These are phyloP conservation scores for Podaxis sp. DNA, from an alignment of 768 basidiomycete genomes.

Conservation along the genomic window DNA sequence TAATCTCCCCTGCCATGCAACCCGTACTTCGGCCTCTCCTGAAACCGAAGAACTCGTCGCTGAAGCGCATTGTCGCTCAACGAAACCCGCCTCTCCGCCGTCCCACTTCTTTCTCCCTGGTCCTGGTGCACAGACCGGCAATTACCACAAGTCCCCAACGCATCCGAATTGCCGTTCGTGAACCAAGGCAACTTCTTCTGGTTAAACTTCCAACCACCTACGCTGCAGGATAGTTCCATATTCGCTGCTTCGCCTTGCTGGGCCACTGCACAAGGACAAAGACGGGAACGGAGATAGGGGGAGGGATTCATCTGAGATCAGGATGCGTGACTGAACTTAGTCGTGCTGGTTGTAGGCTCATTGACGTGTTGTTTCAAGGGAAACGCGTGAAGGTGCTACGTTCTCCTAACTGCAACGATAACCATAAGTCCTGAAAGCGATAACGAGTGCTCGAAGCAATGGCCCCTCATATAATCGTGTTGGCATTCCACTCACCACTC, in stretches of 20 bases:
- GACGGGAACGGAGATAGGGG: too few species aligned
- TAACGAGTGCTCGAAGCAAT: too few species aligned
- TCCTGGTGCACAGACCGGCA: conserved; percentile 20
- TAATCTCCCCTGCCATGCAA: conserved; percentile 79
- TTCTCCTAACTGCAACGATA: too few species aligned
- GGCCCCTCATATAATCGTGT: conserved; percentile 64
- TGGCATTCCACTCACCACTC: conserved; percentile 54
- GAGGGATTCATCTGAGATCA: too few species aligned
- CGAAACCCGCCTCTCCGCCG: conserved; percentile 48
- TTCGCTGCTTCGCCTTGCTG: too few species aligned
- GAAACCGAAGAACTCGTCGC: conserved; percentile 59
- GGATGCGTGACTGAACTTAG: too few species aligned
- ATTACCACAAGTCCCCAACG: conserved; percentile 7
- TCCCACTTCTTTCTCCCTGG: conserved; percentile 25
- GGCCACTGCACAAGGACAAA: too few species aligned
- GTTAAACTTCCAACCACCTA: background rate
- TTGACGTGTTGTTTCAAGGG: too few species aligned
- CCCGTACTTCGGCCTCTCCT: conserved; percentile 64
- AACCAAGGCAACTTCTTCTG: background rate
- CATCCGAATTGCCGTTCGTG: background rate
- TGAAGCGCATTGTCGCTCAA: conserved; percentile 60
- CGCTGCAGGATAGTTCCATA: too few species aligned
- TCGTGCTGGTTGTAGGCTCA: conserved; percentile 29
- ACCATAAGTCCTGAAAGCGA: too few species aligned
- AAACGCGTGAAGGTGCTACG: too few species aligned